Conservation (phyloP, 2,329 filamentous ascomycete species). For the Fusarium compactum region DNA sequence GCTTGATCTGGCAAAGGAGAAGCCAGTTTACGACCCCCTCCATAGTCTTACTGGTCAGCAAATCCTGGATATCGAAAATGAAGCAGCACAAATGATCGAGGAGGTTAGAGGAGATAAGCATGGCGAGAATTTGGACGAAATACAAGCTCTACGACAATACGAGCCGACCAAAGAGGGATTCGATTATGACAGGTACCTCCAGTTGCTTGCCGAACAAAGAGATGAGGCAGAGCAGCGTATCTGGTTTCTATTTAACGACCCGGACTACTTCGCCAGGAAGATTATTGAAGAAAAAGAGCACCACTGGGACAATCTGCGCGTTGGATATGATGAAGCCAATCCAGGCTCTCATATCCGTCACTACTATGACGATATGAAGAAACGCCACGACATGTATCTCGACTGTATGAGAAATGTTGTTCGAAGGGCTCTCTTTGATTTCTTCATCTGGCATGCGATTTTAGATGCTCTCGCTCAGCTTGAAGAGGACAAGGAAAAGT, state of each 20-base stretch:
- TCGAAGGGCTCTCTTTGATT: conserved; percentile 38
- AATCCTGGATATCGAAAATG: not conserved
- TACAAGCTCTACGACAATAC: conserved; percentile 31
- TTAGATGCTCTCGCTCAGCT: not conserved
- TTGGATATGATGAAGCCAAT: conserved; percentile 3
- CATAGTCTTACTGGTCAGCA: not conserved
- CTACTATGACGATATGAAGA: conserved; percentile 1
- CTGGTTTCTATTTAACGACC: conserved; percentile 34
- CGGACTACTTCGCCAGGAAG: conserved; percentile 31
- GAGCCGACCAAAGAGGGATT: not conserved
- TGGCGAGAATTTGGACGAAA: conserved; percentile 25
- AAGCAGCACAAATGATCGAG: not conserved
- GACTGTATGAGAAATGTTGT: conserved; percentile 35
- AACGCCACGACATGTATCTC: conserved; percentile 26
- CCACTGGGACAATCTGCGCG: conserved; percentile 38
- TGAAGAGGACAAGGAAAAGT: not conserved
- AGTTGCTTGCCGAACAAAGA: conserved; percentile 10
- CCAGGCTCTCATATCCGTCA: not conserved
- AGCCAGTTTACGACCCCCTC: not conserved
- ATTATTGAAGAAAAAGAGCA: conserved; percentile 41
- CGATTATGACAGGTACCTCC: conserved; percentile 4
- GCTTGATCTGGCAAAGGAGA: not conserved
- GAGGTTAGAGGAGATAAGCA: not conserved
- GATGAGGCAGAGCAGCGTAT: conserved; percentile 30
- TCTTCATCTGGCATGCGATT: conserved; percentile 34